These are phyloP conservation scores for Hyaloscypha hepaticicola DNA, from an alignment of 495 filamentous ascomycete genomes.

Conservation along the genomic window DNA sequence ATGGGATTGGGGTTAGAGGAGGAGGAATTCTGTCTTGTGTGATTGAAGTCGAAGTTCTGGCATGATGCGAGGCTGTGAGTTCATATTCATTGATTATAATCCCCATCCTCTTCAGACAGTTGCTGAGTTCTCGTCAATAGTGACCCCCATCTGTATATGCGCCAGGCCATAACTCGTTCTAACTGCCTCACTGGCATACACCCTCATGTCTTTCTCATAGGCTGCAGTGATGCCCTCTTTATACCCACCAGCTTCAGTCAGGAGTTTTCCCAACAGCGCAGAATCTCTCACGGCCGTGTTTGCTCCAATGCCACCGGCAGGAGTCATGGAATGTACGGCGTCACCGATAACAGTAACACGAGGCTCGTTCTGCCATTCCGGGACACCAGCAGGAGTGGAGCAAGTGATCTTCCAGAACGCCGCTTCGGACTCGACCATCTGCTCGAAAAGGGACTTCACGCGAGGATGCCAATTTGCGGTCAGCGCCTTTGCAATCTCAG, in stretches of 20 bases:
- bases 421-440: constrained; percentile 49
- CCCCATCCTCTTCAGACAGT: constrained; percentile 24
- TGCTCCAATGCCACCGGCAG: constrained; percentile 58
- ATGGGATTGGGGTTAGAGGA: background rate
- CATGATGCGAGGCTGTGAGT: background rate
- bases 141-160: constrained; percentile 37
- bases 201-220: constrained; percentile 57
- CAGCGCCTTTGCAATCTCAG: constrained; percentile 48
- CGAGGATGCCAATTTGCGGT: constrained; percentile 49
- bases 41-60: too few relatives aligned
- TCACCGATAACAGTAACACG: constrained; percentile 62
- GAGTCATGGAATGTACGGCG: constrained; percentile 61
- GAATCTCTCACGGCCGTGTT: constrained; percentile 57
- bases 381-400: constrained; percentile 48
- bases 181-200: constrained; percentile 52
- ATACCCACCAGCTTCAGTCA: constrained; percentile 44
- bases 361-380: constrained; percentile 48
- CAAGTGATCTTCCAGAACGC: constrained; percentile 60
- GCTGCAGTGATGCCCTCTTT: constrained; percentile 43
- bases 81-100: background rate
- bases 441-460: constrained; percentile 48
- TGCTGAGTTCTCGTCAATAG: constrained; percentile 41
- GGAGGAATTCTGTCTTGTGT: background rate
- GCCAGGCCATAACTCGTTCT: constrained; percentile 44
- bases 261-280: constrained; percentile 44